These are phyloP conservation scores for Zea luxurians DNA, from an alignment of 176 grass and related monocot genomes.

Conservation along the genomic window DNA sequence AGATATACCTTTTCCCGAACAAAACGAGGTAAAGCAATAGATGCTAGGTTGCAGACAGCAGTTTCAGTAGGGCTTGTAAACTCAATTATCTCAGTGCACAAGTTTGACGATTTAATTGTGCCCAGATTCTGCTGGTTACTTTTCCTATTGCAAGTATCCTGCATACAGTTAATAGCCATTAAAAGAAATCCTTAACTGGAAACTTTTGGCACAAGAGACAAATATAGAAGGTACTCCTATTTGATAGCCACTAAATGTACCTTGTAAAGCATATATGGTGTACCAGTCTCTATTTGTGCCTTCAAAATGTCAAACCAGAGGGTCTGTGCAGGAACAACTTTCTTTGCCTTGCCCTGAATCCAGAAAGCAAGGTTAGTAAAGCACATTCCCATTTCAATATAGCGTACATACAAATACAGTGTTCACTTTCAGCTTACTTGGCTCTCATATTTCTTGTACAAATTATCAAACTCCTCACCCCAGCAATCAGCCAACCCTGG, in stretches of 20 bases:
- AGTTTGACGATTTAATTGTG: slow-evolving; percentile 95
- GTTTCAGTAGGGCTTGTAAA: slow-evolving; percentile 86
- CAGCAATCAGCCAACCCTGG: slow-evolving; percentile 85
- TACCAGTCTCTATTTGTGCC: slow-evolving; percentile 98
- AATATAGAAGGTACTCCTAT: too few relatives aligned
- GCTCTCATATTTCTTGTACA: slow-evolving; percentile 77
- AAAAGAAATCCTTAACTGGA: too few relatives aligned
- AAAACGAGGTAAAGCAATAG: slow-evolving; percentile 96
- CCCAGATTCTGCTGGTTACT: slow-evolving; percentile 98
- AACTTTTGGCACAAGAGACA: too few relatives aligned
- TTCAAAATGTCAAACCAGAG: slow-evolving; percentile 98
- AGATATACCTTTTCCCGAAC: slow-evolving; percentile 87
- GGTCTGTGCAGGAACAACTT: slow-evolving; percentile 76
- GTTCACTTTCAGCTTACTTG: slow-evolving; percentile 41
- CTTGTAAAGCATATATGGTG: slow-evolving; percentile 99
- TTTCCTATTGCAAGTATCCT: slow-evolving; percentile 98
- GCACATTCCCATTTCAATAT: too few relatives aligned
- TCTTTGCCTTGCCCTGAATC: slow-evolving; percentile 85
- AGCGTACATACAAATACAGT: too few relatives aligned
- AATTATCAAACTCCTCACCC: slow-evolving; percentile 73
- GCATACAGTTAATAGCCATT: neutral
- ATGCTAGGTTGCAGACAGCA: slow-evolving; percentile 91
- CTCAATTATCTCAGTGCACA: slow-evolving; percentile 97
- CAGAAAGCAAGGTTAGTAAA: too few relatives aligned
- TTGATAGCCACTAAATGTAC: too few relatives aligned